A percentile compares a stretch with the other conserved stretches of the same genome.
Evolutionary conservation across 2,329 filamentous ascomycete species (phyloP).

Genomic region (Aureobasidium melanogenum): DNA sequence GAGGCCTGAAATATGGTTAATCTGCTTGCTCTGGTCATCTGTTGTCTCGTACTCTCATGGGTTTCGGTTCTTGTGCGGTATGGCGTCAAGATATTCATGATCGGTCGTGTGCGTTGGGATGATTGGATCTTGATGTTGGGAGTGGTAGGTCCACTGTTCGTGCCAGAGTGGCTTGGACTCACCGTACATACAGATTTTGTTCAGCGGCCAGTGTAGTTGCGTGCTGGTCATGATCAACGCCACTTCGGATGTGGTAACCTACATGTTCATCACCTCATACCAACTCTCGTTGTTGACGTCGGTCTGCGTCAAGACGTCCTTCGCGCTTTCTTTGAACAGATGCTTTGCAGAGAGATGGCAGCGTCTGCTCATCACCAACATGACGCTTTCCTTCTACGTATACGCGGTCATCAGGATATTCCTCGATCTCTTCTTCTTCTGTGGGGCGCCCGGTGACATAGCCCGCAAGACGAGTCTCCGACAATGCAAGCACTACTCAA

Average conservation of each 20-base stretch:
- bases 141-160: neutral
- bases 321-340: slow-evolving; percentile 37
- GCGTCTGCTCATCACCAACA: slow-evolving; percentile 18
- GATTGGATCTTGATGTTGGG: slow-evolving; percentile 10
- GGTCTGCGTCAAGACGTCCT: slow-evolving; percentile 35
- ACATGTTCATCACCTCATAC: slow-evolving; percentile 25
- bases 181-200: neutral
- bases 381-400: slow-evolving; percentile 20
- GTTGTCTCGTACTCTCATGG: slow-evolving; percentile 11
- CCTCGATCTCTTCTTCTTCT: slow-evolving; percentile 24
- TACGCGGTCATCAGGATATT: slow-evolving; percentile 26
- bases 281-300: slow-evolving; percentile 32
- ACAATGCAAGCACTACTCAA: slow-evolving; percentile 16
- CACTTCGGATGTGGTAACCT: neutral
- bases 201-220: slow-evolving; percentile 8
- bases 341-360: slow-evolving; percentile 34
- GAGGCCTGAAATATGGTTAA: neutral
- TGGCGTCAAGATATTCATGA: slow-evolving; percentile 3
- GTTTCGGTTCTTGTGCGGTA: neutral
- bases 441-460: slow-evolving; percentile 21
- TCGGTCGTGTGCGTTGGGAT: slow-evolving; percentile 7
- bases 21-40: slow-evolving; percentile 10
- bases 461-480: slow-evolving; percentile 14
- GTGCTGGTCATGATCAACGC: neutral
- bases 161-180: neutral